Conservation (phyloP, 352 stramenopile species). For the Phytopythium vexans region DNA sequence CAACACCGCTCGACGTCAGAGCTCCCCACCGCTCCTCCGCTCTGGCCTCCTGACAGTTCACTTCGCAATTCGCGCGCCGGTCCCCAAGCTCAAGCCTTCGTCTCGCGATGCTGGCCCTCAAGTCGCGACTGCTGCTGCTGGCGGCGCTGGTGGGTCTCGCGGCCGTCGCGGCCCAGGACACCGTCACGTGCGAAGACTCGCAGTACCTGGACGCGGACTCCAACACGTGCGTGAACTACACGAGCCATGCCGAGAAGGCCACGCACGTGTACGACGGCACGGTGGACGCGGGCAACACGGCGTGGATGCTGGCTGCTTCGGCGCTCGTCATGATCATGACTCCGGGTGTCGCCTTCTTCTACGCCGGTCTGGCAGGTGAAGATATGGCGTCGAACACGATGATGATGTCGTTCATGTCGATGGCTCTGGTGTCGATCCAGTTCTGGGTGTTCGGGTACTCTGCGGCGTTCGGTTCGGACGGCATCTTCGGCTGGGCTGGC, state of each 20-base stretch:
- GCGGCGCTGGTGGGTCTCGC: slow-evolving; percentile 55
- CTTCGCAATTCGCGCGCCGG: background rate
- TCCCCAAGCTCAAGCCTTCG: no score
- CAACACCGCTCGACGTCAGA: no score
- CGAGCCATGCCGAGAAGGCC: slow-evolving; percentile 29
- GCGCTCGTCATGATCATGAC: slow-evolving; percentile 75
- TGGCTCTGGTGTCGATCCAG: slow-evolving; percentile 78
- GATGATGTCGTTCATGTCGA: slow-evolving; percentile 76
- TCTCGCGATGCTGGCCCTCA: no score
- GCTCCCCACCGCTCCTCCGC: background rate
- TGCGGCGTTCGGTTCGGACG: slow-evolving; percentile 52
- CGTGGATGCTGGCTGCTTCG: slow-evolving; percentile 53
- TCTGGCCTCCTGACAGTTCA: background rate
- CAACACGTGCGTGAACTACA: slow-evolving; percentile 37
- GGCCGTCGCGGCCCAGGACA: slow-evolving; percentile 50
- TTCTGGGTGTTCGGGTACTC: slow-evolving; percentile 80
- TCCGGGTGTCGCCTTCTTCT: slow-evolving; percentile 72
- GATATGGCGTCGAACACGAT: slow-evolving; percentile 80
- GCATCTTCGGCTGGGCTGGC: slow-evolving; percentile 50
- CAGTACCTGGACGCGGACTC: slow-evolving; percentile 38
- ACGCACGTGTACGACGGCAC: slow-evolving; percentile 19
- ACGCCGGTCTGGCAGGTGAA: slow-evolving; percentile 66
- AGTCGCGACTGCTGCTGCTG: no score
- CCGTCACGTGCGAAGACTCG: slow-evolving; percentile 11
- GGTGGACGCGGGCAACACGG: slow-evolving; percentile 57